Conservation (phyloP, 352 stramenopile species). For the Pythium volutum region DNA sequence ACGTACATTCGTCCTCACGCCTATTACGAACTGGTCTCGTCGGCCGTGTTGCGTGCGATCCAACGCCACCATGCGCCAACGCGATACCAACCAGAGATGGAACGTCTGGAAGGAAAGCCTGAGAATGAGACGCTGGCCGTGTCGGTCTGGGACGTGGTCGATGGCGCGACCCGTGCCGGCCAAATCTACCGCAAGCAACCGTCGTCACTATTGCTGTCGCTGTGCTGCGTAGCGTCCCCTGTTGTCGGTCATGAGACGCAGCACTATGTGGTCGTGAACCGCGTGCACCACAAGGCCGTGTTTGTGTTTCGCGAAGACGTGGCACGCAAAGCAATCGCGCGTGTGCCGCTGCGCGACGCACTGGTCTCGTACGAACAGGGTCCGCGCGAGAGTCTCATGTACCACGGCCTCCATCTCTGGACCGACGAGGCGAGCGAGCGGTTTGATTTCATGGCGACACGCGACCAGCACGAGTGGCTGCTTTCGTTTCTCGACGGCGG, state of each 20-base stretch:
- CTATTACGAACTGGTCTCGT: conserved; percentile 50
- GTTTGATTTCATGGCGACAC: conserved; percentile 20
- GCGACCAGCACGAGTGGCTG: conserved; percentile 20
- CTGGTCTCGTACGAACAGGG: conserved; percentile 15
- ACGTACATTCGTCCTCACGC: conserved; percentile 31
- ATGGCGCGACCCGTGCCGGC: conserved; percentile 32
- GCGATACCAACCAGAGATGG: not conserved
- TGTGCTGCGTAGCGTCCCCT: not conserved
- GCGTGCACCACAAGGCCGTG: conserved; percentile 1
- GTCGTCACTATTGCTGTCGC: conserved; percentile 13
- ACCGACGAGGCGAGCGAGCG: conserved; percentile 11
- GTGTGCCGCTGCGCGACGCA: conserved; percentile 14
- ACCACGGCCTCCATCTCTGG: conserved; percentile 24
- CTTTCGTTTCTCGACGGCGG: conserved; percentile 22
- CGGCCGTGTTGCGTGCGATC: conserved; percentile 13
- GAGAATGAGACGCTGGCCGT: conserved; percentile 2
- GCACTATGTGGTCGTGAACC: conserved; percentile 27
- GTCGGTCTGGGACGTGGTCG: conserved; percentile 37
- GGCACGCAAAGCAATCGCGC: not conserved
- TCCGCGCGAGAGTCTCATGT: conserved; percentile 4
- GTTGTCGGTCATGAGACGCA: not conserved
- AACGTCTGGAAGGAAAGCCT: not conserved
- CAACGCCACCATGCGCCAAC: not conserved
- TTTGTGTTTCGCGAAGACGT: conserved; percentile 25
- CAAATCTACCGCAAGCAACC: conserved; percentile 25